Base-by-base conservation (phyloP, 257 asterid species). In the Solanum chaucha region DNA sequence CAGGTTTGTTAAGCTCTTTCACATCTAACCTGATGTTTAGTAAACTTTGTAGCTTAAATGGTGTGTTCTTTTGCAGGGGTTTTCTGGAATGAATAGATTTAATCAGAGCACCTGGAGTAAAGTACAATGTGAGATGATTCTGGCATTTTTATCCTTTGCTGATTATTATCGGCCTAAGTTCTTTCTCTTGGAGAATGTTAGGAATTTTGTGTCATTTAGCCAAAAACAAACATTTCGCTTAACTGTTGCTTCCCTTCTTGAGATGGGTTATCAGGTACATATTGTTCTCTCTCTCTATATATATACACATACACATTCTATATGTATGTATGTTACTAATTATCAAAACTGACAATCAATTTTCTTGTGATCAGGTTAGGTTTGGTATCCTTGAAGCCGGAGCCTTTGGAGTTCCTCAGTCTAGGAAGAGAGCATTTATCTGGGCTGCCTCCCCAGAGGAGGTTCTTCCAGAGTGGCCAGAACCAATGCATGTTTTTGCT, bases 341-440 rank as follows among this genome's bases (percentile, higher is more conserved):
- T 26, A 26, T 80, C 24, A 28, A 17, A 44, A 59, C 3, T 85
- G 84, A 22, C 28, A 11, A 84, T 84, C 61, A 36, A 6, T 86
- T 82, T 86, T 82, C 59, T 85, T 70, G 82, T 91, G 86, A 24
- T 65, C 82, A 95, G 98, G 98, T 95, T 90, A 91, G 98, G 87
- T 95, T 94, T 90, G 99, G 99, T 84, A 92, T 97, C 88, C 98
- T 97, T 46, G 99, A 97, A 93, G 99, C 98, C 81, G 98, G 98
- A 90, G 93, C 98, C 11, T 97, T 87, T 91, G 99, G 99, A 72
- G 96, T 97, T 87, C 97, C 98, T 85, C 99, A 97, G 91, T 93
- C 98, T 44, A 92, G 98, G 92, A 97, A 95, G 91, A 93, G 99
- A 89, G 99, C 98, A 82, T 95, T 95, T 89, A 95, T 97, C 89